Base-by-base conservation (phyloP, 2,329 filamentous ascomycete genomes). In the Phaeosphaeriaceae sp. region DNA sequence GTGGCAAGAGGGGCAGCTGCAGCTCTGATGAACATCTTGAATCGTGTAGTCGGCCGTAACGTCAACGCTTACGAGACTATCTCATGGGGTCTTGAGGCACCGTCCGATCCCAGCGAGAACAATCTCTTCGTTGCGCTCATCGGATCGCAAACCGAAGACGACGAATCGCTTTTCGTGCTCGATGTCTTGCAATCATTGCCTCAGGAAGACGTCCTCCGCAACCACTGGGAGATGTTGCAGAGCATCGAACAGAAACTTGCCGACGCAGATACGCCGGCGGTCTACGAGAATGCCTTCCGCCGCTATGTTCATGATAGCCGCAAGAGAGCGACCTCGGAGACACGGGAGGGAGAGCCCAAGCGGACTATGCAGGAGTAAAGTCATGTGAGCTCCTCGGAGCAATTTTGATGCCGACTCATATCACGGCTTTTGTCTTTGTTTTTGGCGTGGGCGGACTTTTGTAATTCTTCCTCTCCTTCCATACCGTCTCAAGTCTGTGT, bases 61-160 rank as follows among this genome's bases (percentile, higher is more conserved):
- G 58, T 62, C 31, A 67, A 78, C 52, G 69, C 71, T 7, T 77
- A 77, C 53, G 68, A 63, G 36, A 52, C 64, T 33, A 73, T 69
- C 33, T 65, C 70, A 1, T 76, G 71, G 74, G 68, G 62, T 2
- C 63, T 65, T 33, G 66, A 72, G 31, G 61, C 62, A 15, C 66
- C 71, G 6, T 60, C 56, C 19, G 62, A 74, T 15, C 64, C 72
- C 7, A 54, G 54, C 2, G 61, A 75, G 27, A 73, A 67, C 61
- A 77, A 78, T 27, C 57, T 78, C 1, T 76, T 73, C 45, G 61
- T 68, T 15, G 67, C 65, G 36, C 62, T 78, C 21, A 75, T 78
- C 15, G 71, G 67, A 19, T 51, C 58, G 3, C 57, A 61, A 40
- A 40, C 42, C 13, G 61, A 67, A 13, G 61, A 67, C 15, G 56